These are phyloP conservation scores for Cordyceps tenuipes DNA, from an alignment of 2,329 filamentous ascomycete species.

Conservation along the genomic window DNA sequence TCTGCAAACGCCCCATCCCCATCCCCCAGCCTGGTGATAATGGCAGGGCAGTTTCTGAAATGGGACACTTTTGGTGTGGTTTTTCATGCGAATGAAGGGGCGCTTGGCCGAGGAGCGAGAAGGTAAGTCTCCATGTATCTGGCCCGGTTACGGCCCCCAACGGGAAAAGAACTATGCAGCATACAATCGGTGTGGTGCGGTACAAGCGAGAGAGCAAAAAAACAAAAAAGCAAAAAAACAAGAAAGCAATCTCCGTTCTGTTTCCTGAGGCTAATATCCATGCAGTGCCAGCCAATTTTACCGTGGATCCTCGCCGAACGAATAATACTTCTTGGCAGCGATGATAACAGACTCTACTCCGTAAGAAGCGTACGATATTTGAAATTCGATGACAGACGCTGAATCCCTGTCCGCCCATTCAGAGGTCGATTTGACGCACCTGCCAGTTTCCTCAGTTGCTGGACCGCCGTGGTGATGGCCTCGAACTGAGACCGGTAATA, in stretches of 20 bases:
- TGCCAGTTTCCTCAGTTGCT: background rate
- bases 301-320: background rate
- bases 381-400: background rate
- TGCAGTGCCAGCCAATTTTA: background rate
- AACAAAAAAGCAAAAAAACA: background rate
- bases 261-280: background rate
- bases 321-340: background rate
- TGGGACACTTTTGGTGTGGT: no score
- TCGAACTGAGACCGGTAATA: background rate
- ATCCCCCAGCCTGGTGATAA: background rate
- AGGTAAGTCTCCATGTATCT: background rate
- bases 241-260: background rate
- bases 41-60: no score
- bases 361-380: background rate
- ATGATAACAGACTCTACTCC: slow-evolving; percentile 1
- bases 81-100: no score
- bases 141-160: background rate
- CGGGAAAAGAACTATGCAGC: background rate
- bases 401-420: background rate
- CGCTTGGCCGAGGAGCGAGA: no score
- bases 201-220: background rate
- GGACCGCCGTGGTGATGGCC: background rate
- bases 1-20: background rate
- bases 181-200: background rate
- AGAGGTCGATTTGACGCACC: background rate